phyloP scores from a whole-genome alignment of 225 moss, liverwort and hornwort species.

The Straminergon stramineum region DNA sequence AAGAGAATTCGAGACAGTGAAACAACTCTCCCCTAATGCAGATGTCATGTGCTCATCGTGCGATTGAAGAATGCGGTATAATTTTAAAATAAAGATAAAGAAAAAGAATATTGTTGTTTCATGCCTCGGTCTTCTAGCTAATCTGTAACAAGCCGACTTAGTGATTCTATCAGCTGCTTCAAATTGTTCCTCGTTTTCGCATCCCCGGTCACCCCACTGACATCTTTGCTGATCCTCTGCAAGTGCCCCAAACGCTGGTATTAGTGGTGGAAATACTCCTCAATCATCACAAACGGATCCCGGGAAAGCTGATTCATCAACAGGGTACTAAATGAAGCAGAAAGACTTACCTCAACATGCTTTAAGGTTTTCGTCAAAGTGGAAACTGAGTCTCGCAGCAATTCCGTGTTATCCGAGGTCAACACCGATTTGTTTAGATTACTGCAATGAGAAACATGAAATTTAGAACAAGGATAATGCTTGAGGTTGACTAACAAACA shows the following conservation, averaged over 20 bases:
- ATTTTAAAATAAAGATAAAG: neutral
- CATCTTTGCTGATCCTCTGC: constrained; percentile 96
- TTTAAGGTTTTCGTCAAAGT: constrained; percentile 87
- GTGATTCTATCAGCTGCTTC: constrained; percentile 84
- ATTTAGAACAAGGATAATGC: neutral
- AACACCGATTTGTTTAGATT: constrained; percentile 73
- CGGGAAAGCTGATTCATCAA: neutral
- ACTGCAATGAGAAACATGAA: constrained; percentile 29
- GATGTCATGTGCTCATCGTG: neutral
- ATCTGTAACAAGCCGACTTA: constrained; percentile 90
- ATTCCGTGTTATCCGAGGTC: constrained; percentile 81
- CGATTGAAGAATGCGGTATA: constrained; percentile 2
- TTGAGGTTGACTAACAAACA: neutral
- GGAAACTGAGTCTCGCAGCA: constrained; percentile 76
- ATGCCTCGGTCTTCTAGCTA: constrained; percentile 14
- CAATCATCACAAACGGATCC: neutral
- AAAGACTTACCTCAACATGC: constrained; percentile 75
- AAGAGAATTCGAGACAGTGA: constrained; percentile 2
- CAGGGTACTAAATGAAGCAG: neutral
- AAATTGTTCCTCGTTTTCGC: constrained; percentile 73
- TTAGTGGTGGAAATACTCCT: neutral
- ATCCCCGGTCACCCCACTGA: constrained; percentile 94
- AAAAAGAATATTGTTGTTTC: neutral
- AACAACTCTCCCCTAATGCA: neutral
- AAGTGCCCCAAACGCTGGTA: neutral